phyloP scores from a whole-genome alignment of 176 grass and related monocot species.

The Olyra latifolia region DNA sequence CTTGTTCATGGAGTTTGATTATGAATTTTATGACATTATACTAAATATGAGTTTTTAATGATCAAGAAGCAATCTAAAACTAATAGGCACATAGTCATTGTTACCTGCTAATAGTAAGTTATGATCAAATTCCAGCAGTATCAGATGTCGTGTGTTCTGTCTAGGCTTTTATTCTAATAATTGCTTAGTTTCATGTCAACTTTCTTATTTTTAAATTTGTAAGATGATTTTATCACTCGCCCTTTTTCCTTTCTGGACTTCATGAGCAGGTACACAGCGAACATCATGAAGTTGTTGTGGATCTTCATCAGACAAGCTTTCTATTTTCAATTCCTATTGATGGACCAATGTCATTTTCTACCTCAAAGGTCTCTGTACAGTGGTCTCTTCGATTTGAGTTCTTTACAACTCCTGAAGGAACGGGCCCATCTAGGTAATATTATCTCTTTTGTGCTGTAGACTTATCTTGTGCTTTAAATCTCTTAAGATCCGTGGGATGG shows the following conservation, averaged over 20 bases:
- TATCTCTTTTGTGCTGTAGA: not conserved
- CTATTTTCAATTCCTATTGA: slow-evolving; percentile 94
- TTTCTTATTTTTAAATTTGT: not conserved
- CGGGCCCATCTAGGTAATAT: slow-evolving; percentile 62
- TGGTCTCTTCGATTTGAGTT: slow-evolving; percentile 97
- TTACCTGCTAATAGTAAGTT: not conserved
- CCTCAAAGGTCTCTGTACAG: slow-evolving; percentile 79
- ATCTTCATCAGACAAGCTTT: slow-evolving; percentile 90
- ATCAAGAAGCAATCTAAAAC: not conserved
- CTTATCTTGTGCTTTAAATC: not conserved
- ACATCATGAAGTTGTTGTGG: slow-evolving; percentile 92
- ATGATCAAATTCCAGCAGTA: not conserved
- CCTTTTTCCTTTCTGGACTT: not conserved
- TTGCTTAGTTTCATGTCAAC: not conserved
- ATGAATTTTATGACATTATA: not conserved
- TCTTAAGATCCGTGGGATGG: not conserved
- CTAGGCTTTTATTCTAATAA: not conserved
- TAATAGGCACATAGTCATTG: not conserved
- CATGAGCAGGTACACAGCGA: slow-evolving; percentile 77
- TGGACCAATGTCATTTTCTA: slow-evolving; percentile 91
- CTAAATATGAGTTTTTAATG: not conserved
- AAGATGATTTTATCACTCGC: slow-evolving; percentile 9
- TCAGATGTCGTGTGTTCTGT: not conserved
- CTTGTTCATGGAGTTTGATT: slow-evolving; percentile 11
- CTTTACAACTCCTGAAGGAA: slow-evolving; percentile 79